These are phyloP conservation scores for Lichenothelia convexa DNA, from an alignment of 495 filamentous ascomycete species.

Conservation along the genomic window DNA sequence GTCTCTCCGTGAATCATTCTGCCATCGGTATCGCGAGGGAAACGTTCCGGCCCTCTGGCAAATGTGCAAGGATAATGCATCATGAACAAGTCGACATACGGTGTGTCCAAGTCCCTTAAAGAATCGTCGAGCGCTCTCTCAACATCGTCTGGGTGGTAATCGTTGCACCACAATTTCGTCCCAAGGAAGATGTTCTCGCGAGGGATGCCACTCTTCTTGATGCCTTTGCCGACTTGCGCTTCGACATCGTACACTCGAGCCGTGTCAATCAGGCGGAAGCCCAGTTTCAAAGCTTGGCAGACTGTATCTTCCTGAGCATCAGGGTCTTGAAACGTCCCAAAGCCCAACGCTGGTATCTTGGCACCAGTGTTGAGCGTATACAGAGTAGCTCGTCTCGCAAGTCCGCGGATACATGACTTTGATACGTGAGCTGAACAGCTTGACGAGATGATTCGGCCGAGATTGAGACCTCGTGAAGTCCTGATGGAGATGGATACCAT, in stretches of 20 bases:
- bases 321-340: slow-evolving; percentile 11
- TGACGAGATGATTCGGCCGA: too few relatives aligned
- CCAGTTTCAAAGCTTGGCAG: slow-evolving; percentile 35
- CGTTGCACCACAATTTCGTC: slow-evolving; percentile 19
- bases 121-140: slow-evolving; percentile 29
- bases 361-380: slow-evolving; percentile 7
- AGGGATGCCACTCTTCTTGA: slow-evolving; percentile 20
- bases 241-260: slow-evolving; percentile 43
- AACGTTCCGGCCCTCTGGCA: neutral
- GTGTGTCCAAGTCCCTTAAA: slow-evolving; percentile 38
- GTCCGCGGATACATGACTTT: too few relatives aligned
- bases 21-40: neutral
- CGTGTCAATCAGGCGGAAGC: slow-evolving; percentile 46
- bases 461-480: too few relatives aligned
- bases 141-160: slow-evolving; percentile 26
- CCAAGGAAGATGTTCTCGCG: slow-evolving; percentile 12
- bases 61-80: slow-evolving; percentile 41
- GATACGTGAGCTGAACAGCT: too few relatives aligned
- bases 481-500: too few relatives aligned
- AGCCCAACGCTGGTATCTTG: slow-evolving; percentile 12
- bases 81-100: slow-evolving; percentile 55
- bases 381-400: too few relatives aligned
- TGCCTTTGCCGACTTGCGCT: slow-evolving; percentile 34
- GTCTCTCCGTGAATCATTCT: neutral
- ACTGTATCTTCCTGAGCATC: slow-evolving; percentile 25